Evolutionary conservation across 371 early-diverging fungal genomes (phyloP).

Genomic region (Apophysomyces sp.): DNA sequence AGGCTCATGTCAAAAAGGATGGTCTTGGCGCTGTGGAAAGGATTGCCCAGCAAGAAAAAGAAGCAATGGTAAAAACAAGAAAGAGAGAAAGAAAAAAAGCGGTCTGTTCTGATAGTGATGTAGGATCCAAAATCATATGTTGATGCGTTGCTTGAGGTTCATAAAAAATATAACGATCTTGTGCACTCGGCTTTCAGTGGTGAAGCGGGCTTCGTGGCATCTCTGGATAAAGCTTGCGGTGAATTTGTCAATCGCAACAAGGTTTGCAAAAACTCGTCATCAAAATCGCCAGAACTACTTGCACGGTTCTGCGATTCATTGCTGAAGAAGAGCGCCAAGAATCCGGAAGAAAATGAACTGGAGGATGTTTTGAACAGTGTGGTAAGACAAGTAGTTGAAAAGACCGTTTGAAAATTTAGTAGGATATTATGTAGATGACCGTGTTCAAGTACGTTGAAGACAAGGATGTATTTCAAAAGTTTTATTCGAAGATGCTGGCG

Average conservation of each 20-base stretch:
- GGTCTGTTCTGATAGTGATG: neutral
- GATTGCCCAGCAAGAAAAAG: conserved; percentile 65
- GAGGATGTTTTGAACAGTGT: conserved; percentile 86
- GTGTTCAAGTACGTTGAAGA: conserved; percentile 87
- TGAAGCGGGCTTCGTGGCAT: conserved; percentile 89
- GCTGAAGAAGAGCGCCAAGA: conserved; percentile 82
- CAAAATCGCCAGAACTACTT: conserved; percentile 82
- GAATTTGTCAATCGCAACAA: conserved; percentile 91
- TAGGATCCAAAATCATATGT: conserved; percentile 87
- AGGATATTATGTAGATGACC: conserved; percentile 54
- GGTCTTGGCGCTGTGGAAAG: conserved; percentile 84
- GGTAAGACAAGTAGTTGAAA: conserved; percentile 41
- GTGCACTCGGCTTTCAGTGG: conserved; percentile 75
- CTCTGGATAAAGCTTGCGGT: conserved; percentile 91
- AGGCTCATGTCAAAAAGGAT: conserved; percentile 79
- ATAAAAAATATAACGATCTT: conserved; percentile 76
- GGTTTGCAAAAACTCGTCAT: conserved; percentile 69
- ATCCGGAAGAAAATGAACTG: conserved; percentile 80
- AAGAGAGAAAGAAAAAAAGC: neutral
- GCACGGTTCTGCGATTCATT: conserved; percentile 86
- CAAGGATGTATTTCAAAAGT: conserved; percentile 89
- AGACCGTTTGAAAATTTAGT: too few relatives aligned
- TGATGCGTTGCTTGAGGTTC: conserved; percentile 76
- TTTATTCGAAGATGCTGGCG: conserved; percentile 77
- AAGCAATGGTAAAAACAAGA: conserved; percentile 49